Evolutionary conservation across 106 monocot genomes (phyloP).

Genomic region (Dioscorea alata): DNA sequence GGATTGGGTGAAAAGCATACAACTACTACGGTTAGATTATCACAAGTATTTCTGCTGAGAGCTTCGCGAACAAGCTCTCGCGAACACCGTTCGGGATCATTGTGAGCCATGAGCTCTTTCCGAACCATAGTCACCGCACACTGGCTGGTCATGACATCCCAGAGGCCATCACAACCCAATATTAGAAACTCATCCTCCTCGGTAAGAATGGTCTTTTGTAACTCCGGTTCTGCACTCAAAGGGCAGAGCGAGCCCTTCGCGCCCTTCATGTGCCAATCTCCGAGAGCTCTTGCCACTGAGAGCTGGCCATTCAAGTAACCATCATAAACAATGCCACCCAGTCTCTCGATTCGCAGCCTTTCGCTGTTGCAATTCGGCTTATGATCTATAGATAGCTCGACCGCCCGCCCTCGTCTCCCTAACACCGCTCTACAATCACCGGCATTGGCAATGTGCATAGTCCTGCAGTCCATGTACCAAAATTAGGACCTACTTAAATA

Average conservation of each 20-base stretch:
- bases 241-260: constrained; percentile 42
- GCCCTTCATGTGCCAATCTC: constrained; percentile 67
- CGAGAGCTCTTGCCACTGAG: constrained; percentile 47
- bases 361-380: constrained; percentile 47
- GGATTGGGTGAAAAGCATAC: constrained; percentile 47
- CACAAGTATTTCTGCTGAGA: constrained; percentile 35
- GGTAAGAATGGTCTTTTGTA: constrained; percentile 24
- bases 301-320: constrained; percentile 61
- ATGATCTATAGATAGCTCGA: constrained; percentile 52
- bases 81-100: constrained; percentile 40
- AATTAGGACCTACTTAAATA: not conserved
- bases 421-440: constrained; percentile 57
- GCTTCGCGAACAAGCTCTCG: constrained; percentile 42
- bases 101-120: constrained; percentile 49
- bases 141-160: constrained; percentile 69
- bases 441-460: constrained; percentile 40
- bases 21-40: constrained; percentile 54
- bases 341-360: constrained; percentile 37
- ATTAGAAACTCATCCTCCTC: constrained; percentile 59
- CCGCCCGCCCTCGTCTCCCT: constrained; percentile 48
- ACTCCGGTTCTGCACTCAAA: constrained; percentile 41
- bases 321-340: constrained; percentile 45
- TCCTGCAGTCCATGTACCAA: constrained; percentile 15
- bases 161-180: constrained; percentile 52
- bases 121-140: constrained; percentile 49